phyloP scores from a whole-genome alignment of 495 filamentous ascomycete genomes.

The Neohortaea acidophila region DNA sequence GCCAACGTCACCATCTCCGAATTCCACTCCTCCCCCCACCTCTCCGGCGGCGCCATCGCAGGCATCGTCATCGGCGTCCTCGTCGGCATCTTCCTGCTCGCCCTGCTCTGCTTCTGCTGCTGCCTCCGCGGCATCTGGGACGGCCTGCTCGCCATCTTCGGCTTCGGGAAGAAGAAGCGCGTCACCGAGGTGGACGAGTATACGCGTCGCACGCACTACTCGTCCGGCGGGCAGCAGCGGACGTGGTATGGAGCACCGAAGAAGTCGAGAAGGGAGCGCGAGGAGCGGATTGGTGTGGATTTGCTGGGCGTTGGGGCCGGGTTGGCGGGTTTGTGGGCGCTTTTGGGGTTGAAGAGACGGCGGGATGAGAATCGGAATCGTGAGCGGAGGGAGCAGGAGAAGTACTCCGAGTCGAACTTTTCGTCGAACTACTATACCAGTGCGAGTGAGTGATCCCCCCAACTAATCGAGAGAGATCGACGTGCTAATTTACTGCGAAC shows the following conservation, averaged over 20 bases:
- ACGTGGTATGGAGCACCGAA: slow-evolving; percentile 52
- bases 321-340: slow-evolving; percentile 49
- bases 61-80: slow-evolving; percentile 84
- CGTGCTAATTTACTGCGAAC: slow-evolving; percentile 1
- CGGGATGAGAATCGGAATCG: slow-evolving; percentile 32
- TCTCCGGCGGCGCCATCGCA: slow-evolving; percentile 80
- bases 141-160: slow-evolving; percentile 49
- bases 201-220: slow-evolving; percentile 52
- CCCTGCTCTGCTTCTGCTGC: slow-evolving; percentile 60
- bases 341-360: slow-evolving; percentile 60
- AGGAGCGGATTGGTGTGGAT: slow-evolving; percentile 16
- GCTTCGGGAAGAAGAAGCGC: slow-evolving; percentile 38
- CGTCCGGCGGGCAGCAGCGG: slow-evolving; percentile 30
- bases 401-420: slow-evolving; percentile 24
- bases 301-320: slow-evolving; percentile 46
- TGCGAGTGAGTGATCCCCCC: slow-evolving; percentile 19
- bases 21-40: slow-evolving; percentile 29
- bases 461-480: not conserved
- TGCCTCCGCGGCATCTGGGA: slow-evolving; percentile 53
- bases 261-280: slow-evolving; percentile 31
- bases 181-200: slow-evolving; percentile 36
- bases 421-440: slow-evolving; percentile 26
- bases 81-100: slow-evolving; percentile 54
- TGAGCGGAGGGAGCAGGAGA: too few species aligned
- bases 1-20: slow-evolving; percentile 32